A percentile compares a stretch with the other conserved stretches of the same genome.
phyloP scores from a whole-genome alignment of 768 basidiomycete genomes.

The Solioccasus polychromus region DNA sequence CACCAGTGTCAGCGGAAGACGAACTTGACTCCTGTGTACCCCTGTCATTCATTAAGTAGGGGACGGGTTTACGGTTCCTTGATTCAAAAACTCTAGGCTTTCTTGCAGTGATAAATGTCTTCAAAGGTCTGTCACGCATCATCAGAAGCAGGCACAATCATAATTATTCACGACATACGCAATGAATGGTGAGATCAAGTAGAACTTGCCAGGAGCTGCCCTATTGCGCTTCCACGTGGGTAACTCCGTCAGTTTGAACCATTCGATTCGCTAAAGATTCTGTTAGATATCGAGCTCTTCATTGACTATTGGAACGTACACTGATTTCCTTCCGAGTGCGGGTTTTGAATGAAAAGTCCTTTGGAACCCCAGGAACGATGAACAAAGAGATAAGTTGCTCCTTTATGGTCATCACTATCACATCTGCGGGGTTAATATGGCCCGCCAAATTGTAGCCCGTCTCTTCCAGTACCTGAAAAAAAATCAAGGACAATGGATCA shows the following conservation, averaged over 20 bases:
- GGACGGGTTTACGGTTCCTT: constrained; percentile 35
- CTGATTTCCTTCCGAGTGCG: constrained; percentile 98
- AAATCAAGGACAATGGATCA: constrained; percentile 9
- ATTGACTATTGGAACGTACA: constrained; percentile 44
- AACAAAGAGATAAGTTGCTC: constrained; percentile 91
- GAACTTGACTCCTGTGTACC: constrained; percentile 63
- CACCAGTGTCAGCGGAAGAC: constrained; percentile 58
- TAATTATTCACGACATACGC: constrained; percentile 44
- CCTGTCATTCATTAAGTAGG: constrained; percentile 27
- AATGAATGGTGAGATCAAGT: constrained; percentile 94
- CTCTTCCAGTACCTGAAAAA: constrained; percentile 87
- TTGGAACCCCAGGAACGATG: constrained; percentile 84
- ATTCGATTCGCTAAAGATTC: constrained; percentile 83
- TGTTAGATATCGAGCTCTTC: constrained; percentile 8
- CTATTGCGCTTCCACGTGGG: constrained; percentile 90
- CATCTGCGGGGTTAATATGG: constrained; percentile 61
- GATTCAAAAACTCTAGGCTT: constrained; percentile 47
- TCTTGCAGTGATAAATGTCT: constrained; percentile 62
- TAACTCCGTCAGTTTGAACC: constrained; percentile 87
- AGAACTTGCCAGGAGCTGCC: constrained; percentile 75
- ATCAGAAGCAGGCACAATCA: constrained; percentile 5
- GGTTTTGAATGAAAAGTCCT: constrained; percentile 87
- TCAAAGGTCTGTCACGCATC: constrained; percentile 36
- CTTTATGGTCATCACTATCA: constrained; percentile 82
- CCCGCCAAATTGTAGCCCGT: constrained; percentile 88